Evolutionary conservation across 2,329 filamentous ascomycete species (phyloP).

Genomic region (Epicoccum sorghinum): DNA sequence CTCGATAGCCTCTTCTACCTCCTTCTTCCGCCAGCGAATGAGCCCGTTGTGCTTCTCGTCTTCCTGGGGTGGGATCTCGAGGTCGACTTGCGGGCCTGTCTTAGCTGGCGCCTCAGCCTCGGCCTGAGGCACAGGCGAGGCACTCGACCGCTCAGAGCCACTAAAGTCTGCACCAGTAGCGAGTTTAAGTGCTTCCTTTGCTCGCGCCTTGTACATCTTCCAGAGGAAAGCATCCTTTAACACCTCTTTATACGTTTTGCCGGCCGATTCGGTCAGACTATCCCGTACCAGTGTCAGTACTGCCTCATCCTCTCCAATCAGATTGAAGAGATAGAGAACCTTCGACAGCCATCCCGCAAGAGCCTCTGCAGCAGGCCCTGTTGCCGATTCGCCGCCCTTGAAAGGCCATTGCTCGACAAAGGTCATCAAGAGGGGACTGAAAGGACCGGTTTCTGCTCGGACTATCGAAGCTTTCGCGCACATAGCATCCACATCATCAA

Average conservation of each 20-base stretch:
- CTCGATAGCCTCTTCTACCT: slow-evolving; percentile 78
- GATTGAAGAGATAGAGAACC: slow-evolving; percentile 43
- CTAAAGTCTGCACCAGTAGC: slow-evolving; percentile 45
- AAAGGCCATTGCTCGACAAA: slow-evolving; percentile 82
- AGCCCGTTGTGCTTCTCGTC: slow-evolving; percentile 55
- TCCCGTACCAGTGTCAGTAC: slow-evolving; percentile 37
- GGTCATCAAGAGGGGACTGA: slow-evolving; percentile 71
- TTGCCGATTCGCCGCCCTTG: slow-evolving; percentile 40
- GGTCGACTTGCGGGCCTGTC: slow-evolving; percentile 22
- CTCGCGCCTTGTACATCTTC: slow-evolving; percentile 48
- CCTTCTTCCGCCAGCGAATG: slow-evolving; percentile 73
- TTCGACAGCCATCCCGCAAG: slow-evolving; percentile 46
- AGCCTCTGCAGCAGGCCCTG: slow-evolving; percentile 32
- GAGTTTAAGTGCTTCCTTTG: slow-evolving; percentile 42
- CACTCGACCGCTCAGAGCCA: slow-evolving; percentile 41
- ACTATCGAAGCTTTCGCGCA: slow-evolving; percentile 32
- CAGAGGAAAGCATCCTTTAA: slow-evolving; percentile 44
- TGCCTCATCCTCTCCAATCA: slow-evolving; percentile 44
- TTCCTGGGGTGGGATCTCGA: slow-evolving; percentile 50
- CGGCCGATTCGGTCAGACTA: slow-evolving; percentile 35
- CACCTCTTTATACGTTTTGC: slow-evolving; percentile 36
- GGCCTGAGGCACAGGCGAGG: slow-evolving; percentile 31
- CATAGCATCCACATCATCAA: slow-evolving; percentile 69
- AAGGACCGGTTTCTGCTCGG: slow-evolving; percentile 31
- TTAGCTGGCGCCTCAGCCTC: slow-evolving; percentile 22